Percentiles rank a stretch among this genome's conserved stretches.
Evolutionary conservation across 2,329 filamentous ascomycete species (phyloP).

Genomic region (Microascus cirrosus): DNA sequence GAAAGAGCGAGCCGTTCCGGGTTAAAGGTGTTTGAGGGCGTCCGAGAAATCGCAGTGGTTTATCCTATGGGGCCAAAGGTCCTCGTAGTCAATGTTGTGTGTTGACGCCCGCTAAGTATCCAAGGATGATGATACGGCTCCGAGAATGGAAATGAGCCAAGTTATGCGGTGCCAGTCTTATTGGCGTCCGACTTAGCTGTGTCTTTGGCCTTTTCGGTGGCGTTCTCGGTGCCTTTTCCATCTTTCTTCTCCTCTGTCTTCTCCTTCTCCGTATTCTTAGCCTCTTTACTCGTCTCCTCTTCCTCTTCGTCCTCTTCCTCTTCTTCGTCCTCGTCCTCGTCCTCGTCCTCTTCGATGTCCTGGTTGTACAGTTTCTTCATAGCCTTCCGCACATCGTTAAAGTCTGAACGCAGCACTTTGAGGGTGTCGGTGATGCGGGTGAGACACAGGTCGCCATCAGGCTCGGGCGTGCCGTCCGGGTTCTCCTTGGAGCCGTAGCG

Average conservation of each 20-base stretch:
- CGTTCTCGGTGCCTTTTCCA: neutral
- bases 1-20: neutral
- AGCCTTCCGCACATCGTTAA: slow-evolving; percentile 57
- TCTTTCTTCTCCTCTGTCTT: neutral
- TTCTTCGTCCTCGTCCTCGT: neutral
- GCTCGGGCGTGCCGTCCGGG: slow-evolving; percentile 57
- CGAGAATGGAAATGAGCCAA: neutral
- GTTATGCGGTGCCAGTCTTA: neutral
- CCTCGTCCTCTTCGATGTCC: slow-evolving; percentile 6
- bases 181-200: neutral
- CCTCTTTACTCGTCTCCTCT: slow-evolving; percentile 1
- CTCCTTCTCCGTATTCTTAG: neutral
- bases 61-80: neutral
- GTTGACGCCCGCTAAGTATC: neutral
- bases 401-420: slow-evolving; percentile 63
- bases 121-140: neutral
- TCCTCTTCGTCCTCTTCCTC: slow-evolving; percentile 4
- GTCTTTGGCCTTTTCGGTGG: neutral
- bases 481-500: slow-evolving; percentile 79
- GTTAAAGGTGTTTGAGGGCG: neutral
- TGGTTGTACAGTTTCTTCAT: slow-evolving; percentile 54
- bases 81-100: neutral
- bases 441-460: slow-evolving; percentile 57
- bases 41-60: neutral
- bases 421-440: slow-evolving; percentile 61